These are phyloP conservation scores for Aureobasidium sp. DNA, from an alignment of 2,329 filamentous ascomycete genomes.

Conservation along the genomic window DNA sequence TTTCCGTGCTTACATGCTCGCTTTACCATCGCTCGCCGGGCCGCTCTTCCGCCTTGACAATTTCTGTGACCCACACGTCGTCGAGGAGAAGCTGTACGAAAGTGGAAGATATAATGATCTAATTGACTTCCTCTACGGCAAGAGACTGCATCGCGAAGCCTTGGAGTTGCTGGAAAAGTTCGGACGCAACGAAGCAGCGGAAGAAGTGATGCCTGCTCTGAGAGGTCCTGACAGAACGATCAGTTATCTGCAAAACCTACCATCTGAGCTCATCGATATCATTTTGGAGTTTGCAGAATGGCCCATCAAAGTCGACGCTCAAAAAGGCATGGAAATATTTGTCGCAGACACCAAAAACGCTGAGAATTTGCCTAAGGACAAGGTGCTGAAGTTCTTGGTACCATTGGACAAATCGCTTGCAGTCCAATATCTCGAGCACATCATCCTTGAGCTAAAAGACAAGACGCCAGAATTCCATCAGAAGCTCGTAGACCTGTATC, in stretches of 20 bases:
- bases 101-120: conserved; percentile 84
- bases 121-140: conserved; percentile 96
- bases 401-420: conserved; percentile 63
- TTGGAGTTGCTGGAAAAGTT: conserved; percentile 76
- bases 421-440: conserved; percentile 77
- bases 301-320: conserved; percentile 65
- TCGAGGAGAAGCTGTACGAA: conserved; percentile 86
- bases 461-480: conserved; percentile 82
- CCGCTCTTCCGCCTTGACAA: conserved; percentile 93
- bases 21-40: conserved; percentile 71
- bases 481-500: conserved; percentile 63
- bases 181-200: conserved; percentile 48
- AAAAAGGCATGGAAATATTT: conserved; percentile 85
- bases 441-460: conserved; percentile 69
- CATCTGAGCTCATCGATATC: conserved; percentile 79
- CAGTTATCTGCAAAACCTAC: conserved; percentile 79
- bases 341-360: conserved; percentile 90
- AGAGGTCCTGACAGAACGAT: conserved; percentile 79
- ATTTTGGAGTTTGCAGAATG: conserved; percentile 88
- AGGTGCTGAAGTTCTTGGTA: conserved; percentile 66
- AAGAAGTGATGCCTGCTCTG: conserved; percentile 45
- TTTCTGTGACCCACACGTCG: conserved; percentile 92
- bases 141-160: conserved; percentile 82
- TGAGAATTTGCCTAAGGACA: conserved; percentile 72
- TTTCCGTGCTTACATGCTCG: conserved; percentile 93